Conservation (phyloP, 768 basidiomycete species). For the Obba rivulosa region DNA sequence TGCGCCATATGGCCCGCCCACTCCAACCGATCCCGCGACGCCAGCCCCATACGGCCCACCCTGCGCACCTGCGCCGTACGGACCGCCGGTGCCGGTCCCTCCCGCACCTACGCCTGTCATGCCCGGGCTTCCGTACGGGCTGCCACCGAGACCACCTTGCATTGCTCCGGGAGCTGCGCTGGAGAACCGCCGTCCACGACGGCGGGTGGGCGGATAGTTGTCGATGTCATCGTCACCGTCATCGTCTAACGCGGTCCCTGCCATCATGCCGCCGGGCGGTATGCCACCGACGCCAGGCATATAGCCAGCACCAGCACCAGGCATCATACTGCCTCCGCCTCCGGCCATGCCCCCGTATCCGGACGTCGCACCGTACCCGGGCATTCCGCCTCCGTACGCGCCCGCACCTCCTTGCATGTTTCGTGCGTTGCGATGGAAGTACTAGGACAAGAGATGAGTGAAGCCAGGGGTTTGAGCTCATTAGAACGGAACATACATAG, state of each 20-base stretch:
- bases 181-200: not conserved
- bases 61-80: constrained; percentile 2
- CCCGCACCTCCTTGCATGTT: too few species aligned
- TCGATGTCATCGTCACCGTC: not conserved
- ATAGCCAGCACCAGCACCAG: not conserved
- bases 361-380: constrained; percentile 1
- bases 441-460: too few species aligned
- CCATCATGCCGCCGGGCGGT: not conserved
- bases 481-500: too few species aligned
- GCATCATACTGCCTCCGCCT: too few species aligned
- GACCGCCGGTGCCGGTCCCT: not conserved
- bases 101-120: constrained; percentile 1
- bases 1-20: not conserved
- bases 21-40: not conserved
- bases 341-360: not conserved
- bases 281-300: not conserved
- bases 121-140: not conserved
- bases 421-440: too few species aligned
- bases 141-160: not conserved
- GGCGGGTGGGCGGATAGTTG: not conserved
- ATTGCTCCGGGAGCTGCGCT: not conserved
- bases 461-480: too few species aligned
- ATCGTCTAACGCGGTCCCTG: not conserved
- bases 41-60: constrained; percentile 4
- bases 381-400: not conserved